Evolutionary conservation across 2,329 filamentous ascomycete genomes (phyloP), one percentile per base, ranked within the genome.

Genomic region (Elsinoe batatas): DNA sequence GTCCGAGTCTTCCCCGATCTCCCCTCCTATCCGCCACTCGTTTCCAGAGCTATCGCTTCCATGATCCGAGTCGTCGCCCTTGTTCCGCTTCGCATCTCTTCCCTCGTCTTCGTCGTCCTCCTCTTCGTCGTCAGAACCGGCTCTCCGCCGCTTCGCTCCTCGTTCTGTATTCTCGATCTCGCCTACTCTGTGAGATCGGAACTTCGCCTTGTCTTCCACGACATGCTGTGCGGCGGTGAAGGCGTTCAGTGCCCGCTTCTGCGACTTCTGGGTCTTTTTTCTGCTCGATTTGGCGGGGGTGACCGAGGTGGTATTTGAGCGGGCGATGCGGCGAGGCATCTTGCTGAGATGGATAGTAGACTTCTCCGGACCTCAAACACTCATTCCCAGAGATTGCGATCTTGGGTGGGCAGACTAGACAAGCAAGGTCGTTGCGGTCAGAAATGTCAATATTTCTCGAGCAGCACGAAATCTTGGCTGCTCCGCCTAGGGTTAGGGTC

Each of bases 31-130:
- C 50, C 79, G 84, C 89, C 89, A 95, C 65, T 87, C 83, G 64
- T 94, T 87, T 18, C 89, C 90, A 58, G 91, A 87, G 58, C 85
- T 88, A 65, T 95, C 91, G 62, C 85, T 91, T 8, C 87, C 88
- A 60, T 84, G 82, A 57, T 91, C 87, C 13, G 81, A 76, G 60
- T 79, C 77, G 26, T 74, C 68, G 36, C 75, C 62, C 12, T 50
- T 58, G 17, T 60, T 62, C 47, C 64, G 61, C 55, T 65, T 63
- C 40, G 32, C 30, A 47, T 59, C 10, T 60, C 58, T 37, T 66
- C 64, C 61, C 71, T 73, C 47, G 63, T 61, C 55, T 20, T 66
- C 69, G 20, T 72, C 70, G 15, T 80, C 79, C 63, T 82, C 76
- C 17, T 74, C 72, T 33, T 79, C 74, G 5, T 82, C 78, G 4